Evolutionary conservation across 2,329 filamentous ascomycete genomes (phyloP).

Genomic region (Fusarium metavorans): DNA sequence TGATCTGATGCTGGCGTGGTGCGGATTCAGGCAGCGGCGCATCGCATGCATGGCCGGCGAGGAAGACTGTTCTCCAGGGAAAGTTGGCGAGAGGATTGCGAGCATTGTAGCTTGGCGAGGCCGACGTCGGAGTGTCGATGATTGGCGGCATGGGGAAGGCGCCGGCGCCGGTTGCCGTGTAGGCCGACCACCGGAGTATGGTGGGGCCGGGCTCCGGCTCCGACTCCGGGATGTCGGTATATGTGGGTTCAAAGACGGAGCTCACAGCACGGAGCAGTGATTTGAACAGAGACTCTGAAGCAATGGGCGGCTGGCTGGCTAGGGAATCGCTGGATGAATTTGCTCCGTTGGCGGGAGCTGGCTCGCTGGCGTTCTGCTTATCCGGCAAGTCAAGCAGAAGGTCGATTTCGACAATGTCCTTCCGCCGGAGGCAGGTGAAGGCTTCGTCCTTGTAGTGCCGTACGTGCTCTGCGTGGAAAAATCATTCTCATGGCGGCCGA

Average conservation of each 20-base stretch:
- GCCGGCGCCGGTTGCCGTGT: conserved; percentile 66
- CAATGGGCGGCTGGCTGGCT: conserved; percentile 22
- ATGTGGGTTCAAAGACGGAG: conserved; percentile 56
- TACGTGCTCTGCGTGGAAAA: conserved; percentile 80
- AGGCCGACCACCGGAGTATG: conserved; percentile 64
- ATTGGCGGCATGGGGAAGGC: conserved; percentile 78
- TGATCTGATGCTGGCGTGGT: conserved; percentile 74
- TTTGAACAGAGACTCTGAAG: conserved; percentile 58
- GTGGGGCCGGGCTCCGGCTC: conserved; percentile 51
- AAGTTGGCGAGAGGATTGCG: conserved; percentile 59
- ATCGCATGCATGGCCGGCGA: conserved; percentile 77
- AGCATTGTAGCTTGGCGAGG: conserved; percentile 56
- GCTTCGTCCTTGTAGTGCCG: conserved; percentile 84
- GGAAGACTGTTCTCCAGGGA: conserved; percentile 77
- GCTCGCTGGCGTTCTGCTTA: conserved; percentile 43
- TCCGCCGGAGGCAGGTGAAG: conserved; percentile 82
- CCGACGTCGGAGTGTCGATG: conserved; percentile 63
- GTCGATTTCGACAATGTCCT: conserved; percentile 79
- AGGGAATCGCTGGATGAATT: conserved; percentile 31
- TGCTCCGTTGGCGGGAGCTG: conserved; percentile 22
- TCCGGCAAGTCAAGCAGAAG: conserved; percentile 58
- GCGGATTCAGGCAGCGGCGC: conserved; percentile 64
- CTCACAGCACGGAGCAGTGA: conserved; percentile 61
- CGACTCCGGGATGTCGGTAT: conserved; percentile 46
- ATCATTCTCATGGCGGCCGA: conserved; percentile 89